Conservation (phyloP, 495 filamentous ascomycete genomes). For the Tricharina praecox region DNA sequence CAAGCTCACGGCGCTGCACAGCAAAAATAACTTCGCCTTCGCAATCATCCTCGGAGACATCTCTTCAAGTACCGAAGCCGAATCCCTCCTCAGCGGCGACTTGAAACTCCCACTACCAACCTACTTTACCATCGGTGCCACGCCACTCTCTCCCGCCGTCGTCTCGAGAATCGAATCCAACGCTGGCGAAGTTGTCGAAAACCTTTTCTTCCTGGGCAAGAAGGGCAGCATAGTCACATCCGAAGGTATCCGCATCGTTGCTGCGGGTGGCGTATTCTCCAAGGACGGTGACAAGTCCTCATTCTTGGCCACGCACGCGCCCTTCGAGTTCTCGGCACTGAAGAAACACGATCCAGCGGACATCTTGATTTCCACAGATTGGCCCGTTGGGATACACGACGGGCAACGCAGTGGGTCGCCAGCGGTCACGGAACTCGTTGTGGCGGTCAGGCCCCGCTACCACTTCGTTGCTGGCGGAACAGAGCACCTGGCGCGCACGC, state of each 20-base stretch:
- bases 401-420: slow-evolving; percentile 27
- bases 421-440: slow-evolving; percentile 55
- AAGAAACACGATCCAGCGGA: slow-evolving; percentile 60
- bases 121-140: slow-evolving; percentile 67
- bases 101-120: slow-evolving; percentile 60
- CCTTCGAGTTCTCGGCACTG: slow-evolving; percentile 57
- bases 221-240: slow-evolving; percentile 71
- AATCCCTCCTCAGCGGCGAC: slow-evolving; percentile 39
- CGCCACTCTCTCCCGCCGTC: slow-evolving; percentile 47
- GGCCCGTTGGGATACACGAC: slow-evolving; percentile 51
- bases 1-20: slow-evolving; percentile 60
- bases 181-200: slow-evolving; percentile 68
- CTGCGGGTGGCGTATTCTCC: slow-evolving; percentile 54
- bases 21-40: slow-evolving; percentile 71
- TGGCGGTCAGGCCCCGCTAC: slow-evolving; percentile 64
- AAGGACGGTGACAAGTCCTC: slow-evolving; percentile 36
- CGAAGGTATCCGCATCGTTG: slow-evolving; percentile 69
- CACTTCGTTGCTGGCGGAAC: slow-evolving; percentile 57
- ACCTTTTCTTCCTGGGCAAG: slow-evolving; percentile 76
- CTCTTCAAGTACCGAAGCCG: slow-evolving; percentile 24
- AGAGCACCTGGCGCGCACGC: slow-evolving; percentile 76
- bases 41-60: slow-evolving; percentile 72
- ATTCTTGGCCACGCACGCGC: slow-evolving; percentile 52
- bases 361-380: slow-evolving; percentile 68
- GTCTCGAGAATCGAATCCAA: slow-evolving; percentile 52